Percentiles rank a stretch among this genome's conserved stretches.
These are phyloP conservation scores for Sequoiadendron giganteum DNA, from an alignment of 75 land plant genomes.

Conservation along the genomic window DNA sequence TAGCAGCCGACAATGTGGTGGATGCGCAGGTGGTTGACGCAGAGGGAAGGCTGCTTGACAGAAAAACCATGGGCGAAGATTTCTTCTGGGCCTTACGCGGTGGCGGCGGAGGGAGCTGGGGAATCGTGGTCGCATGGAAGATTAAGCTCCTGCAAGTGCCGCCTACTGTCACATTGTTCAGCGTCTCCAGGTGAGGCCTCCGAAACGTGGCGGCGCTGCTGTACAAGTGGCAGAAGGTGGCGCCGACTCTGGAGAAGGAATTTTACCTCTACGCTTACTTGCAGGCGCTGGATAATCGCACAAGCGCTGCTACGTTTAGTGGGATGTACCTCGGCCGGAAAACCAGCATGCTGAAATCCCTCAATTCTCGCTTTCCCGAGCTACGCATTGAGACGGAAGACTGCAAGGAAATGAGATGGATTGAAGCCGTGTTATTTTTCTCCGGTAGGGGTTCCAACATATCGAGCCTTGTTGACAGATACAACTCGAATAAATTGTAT, in stretches of 20 bases:
- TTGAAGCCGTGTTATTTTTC: slow-evolving; percentile 18
- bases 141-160: slow-evolving; percentile 17
- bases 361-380: slow-evolving; percentile 20
- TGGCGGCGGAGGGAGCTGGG: slow-evolving; percentile 13
- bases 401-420: slow-evolving; percentile 44
- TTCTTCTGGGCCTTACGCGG: slow-evolving; percentile 1
- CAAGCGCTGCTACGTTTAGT: not conserved
- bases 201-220: not conserved
- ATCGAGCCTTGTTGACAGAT: slow-evolving; percentile 5
- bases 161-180: slow-evolving; percentile 8
- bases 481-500: not conserved
- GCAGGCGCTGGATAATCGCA: not conserved
- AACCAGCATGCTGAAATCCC: not conserved
- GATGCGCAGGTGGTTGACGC: not conserved
- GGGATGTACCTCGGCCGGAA: slow-evolving; percentile 14
- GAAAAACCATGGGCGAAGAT: slow-evolving; percentile 8
- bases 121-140: slow-evolving; percentile 8
- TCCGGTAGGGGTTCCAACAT: not conserved
- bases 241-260: not conserved
- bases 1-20: no score
- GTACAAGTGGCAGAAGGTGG: slow-evolving; percentile 8
- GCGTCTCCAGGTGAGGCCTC: not conserved
- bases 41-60: not conserved
- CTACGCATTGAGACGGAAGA: slow-evolving; percentile 17
- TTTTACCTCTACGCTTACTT: not conserved